Evolutionary conservation across 495 filamentous ascomycete species (phyloP).

Genomic region (Staphylotrichum tortipilum): DNA sequence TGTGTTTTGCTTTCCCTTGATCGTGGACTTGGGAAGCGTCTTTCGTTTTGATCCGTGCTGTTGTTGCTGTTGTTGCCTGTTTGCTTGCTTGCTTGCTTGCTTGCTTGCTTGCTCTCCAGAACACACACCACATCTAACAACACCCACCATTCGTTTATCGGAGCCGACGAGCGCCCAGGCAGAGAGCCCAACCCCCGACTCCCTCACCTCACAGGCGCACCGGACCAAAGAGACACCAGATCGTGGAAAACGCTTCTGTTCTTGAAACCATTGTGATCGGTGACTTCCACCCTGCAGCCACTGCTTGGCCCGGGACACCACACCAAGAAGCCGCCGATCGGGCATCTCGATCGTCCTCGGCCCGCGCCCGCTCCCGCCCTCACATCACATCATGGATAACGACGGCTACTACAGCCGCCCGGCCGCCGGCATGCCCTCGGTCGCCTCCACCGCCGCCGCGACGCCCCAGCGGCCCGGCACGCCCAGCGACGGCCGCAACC

Average conservation of each 20-base stretch:
- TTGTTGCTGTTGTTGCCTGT: background rate
- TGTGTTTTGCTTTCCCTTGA: background rate
- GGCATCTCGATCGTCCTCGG: background rate
- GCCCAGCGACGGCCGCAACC: conserved; percentile 26
- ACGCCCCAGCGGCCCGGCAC: conserved; percentile 32
- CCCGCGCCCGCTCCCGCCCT: background rate
- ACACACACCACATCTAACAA: too few species aligned
- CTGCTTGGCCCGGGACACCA: background rate
- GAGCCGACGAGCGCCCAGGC: too few species aligned
- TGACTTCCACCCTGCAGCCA: background rate
- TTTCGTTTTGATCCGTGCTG: background rate
- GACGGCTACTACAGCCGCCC: conserved; percentile 9
- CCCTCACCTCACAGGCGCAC: background rate
- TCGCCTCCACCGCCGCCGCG: conserved; percentile 22
- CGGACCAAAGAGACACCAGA: too few species aligned
- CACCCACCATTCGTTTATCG: background rate
- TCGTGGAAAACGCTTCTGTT: too few species aligned
- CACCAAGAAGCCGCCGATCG: background rate
- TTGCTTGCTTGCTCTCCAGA: too few species aligned
- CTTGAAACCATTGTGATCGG: background rate
- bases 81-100: background rate
- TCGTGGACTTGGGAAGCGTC: background rate
- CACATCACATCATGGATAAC: conserved; percentile 14
- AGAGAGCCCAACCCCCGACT: too few species aligned
- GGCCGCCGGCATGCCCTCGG: conserved; percentile 10